phyloP scores from a whole-genome alignment of 2,329 filamentous ascomycete genomes.

The Periconia macrospinosa region DNA sequence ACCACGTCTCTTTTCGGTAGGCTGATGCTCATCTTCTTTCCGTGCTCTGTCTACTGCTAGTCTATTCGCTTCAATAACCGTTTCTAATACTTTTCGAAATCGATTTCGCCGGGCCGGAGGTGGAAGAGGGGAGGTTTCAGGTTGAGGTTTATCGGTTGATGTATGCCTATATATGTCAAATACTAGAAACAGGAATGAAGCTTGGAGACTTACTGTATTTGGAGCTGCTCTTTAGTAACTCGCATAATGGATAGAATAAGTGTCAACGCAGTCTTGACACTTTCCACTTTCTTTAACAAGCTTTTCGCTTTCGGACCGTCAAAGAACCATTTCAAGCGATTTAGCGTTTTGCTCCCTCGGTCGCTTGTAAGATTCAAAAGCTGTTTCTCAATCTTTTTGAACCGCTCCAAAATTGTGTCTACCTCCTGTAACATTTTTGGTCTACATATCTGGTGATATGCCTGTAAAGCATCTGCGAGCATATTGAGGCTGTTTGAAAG shows the following conservation, averaged over 20 bases:
- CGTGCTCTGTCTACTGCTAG: slow-evolving; percentile 18
- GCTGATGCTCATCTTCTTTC: slow-evolving; percentile 5
- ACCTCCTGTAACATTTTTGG: slow-evolving; percentile 9
- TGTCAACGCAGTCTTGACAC: slow-evolving; percentile 18
- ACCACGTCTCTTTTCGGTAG: slow-evolving; percentile 1
- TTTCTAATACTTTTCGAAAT: slow-evolving; percentile 21
- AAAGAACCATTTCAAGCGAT: slow-evolving; percentile 17
- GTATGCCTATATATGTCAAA: neutral
- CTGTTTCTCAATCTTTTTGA: slow-evolving; percentile 10
- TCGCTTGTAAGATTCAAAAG: slow-evolving; percentile 9
- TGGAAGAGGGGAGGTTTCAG: neutral
- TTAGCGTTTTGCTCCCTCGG: slow-evolving; percentile 5
- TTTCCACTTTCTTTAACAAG: slow-evolving; percentile 21
- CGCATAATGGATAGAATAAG: slow-evolving; percentile 14
- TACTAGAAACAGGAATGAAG: neutral
- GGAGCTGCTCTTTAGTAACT: slow-evolving; percentile 15
- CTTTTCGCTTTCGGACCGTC: slow-evolving; percentile 15
- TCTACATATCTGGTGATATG: slow-evolving; percentile 10
- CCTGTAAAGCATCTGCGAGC: slow-evolving; percentile 9
- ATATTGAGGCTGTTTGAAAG: slow-evolving; percentile 10
- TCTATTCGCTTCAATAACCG: slow-evolving; percentile 17
- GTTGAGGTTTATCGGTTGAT: neutral
- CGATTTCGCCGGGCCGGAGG: slow-evolving; percentile 5
- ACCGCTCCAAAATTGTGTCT: slow-evolving; percentile 6
- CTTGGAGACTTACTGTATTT: neutral